phyloP scores from a whole-genome alignment of 2,329 filamentous ascomycete genomes.

The Mariannaea elegans region DNA sequence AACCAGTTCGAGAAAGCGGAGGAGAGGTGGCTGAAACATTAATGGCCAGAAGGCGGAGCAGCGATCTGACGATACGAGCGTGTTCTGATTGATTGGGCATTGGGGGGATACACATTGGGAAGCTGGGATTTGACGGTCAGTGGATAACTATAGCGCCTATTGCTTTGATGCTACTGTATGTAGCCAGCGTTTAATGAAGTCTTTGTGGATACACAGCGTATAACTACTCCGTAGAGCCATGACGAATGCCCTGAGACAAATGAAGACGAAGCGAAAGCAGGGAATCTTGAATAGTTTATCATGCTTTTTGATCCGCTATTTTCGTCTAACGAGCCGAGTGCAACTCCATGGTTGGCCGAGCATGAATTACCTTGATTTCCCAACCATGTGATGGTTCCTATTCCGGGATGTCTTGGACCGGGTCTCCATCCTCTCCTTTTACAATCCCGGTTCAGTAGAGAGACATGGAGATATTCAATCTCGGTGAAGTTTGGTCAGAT shows the following conservation, averaged over 20 bases:
- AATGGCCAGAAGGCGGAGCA: not conserved
- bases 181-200: too few relatives aligned
- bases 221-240: not conserved
- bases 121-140: not conserved
- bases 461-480: constrained; percentile 15
- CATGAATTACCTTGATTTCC: constrained; percentile 14
- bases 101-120: not conserved
- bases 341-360: not conserved
- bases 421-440: not conserved
- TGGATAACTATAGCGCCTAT: constrained; percentile 1
- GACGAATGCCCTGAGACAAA: not conserved
- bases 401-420: constrained; percentile 2
- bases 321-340: not conserved
- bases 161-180: too few relatives aligned
- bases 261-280: not conserved
- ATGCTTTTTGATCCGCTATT: not conserved
- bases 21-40: constrained; percentile 1
- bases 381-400: not conserved
- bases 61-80: constrained; percentile 2
- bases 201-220: constrained; percentile 6
- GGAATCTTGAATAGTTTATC: not conserved
- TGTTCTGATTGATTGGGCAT: not conserved
- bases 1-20: not conserved
- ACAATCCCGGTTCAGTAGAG: not conserved
- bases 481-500: not conserved